Percentiles rank a stretch among this genome's conserved stretches.
Evolutionary conservation across 2,329 filamentous ascomycete genomes (phyloP).

Genomic region (Teratosphaeria epicoccoides): DNA sequence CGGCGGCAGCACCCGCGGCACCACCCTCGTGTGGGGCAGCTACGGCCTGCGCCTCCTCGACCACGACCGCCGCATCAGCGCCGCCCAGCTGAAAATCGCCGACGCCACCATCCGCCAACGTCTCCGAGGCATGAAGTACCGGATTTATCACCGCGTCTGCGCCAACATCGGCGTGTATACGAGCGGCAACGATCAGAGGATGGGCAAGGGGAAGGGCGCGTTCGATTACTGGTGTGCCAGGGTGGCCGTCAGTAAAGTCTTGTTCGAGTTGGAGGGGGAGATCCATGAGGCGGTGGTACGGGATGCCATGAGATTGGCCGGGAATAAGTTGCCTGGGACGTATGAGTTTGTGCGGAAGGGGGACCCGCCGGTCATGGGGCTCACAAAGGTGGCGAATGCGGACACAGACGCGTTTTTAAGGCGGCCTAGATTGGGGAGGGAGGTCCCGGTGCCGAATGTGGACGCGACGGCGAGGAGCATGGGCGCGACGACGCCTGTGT

Average conservation of each 20-base stretch:
- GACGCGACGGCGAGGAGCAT: slow-evolving; percentile 18
- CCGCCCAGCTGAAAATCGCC: slow-evolving; percentile 75
- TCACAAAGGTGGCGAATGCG: slow-evolving; percentile 70
- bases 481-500: slow-evolving; percentile 14
- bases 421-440: slow-evolving; percentile 43
- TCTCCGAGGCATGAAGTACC: slow-evolving; percentile 82
- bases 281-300: slow-evolving; percentile 88
- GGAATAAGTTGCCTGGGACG: slow-evolving; percentile 81
- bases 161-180: slow-evolving; percentile 94
- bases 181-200: slow-evolving; percentile 91
- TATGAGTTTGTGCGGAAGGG: slow-evolving; percentile 94
- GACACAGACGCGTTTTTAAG: slow-evolving; percentile 75
- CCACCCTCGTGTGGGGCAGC: slow-evolving; percentile 92
- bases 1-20: slow-evolving; percentile 82
- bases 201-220: slow-evolving; percentile 97
- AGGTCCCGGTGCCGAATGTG: slow-evolving; percentile 18
- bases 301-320: slow-evolving; percentile 88
- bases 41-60: slow-evolving; percentile 90
- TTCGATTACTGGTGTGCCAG: slow-evolving; percentile 95
- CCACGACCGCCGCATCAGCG: slow-evolving; percentile 82
- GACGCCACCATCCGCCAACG: slow-evolving; percentile 88
- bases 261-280: slow-evolving; percentile 86
- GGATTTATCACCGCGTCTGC: slow-evolving; percentile 79
- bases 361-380: slow-evolving; percentile 78
- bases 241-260: slow-evolving; percentile 78